Conservation (phyloP, 768 basidiomycete species). For the Dendrothele bispora region DNA sequence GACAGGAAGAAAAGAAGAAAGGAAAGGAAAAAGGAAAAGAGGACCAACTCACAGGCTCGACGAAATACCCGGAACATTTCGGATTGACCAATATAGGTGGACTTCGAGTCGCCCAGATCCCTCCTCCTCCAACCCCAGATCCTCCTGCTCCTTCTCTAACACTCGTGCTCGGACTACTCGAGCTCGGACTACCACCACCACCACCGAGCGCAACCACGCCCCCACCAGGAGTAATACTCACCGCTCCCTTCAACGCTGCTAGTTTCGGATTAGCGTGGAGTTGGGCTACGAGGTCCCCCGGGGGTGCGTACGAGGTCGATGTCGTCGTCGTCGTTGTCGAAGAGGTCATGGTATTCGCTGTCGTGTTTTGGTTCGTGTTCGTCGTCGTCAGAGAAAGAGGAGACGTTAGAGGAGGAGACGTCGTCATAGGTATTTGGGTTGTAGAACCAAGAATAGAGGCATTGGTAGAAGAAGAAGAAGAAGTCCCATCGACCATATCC, state of each 20-base stretch:
- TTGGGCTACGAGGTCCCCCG: slow-evolving; percentile 42
- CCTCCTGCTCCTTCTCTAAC: slow-evolving; percentile 20
- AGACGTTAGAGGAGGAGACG: neutral
- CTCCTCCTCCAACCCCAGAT: slow-evolving; percentile 37
- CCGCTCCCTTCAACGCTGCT: slow-evolving; percentile 32
- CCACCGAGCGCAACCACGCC: no score
- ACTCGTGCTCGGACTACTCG: slow-evolving; percentile 18
- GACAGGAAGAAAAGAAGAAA: neutral
- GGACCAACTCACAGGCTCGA: slow-evolving; percentile 86
- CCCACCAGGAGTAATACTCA: slow-evolving; percentile 11
- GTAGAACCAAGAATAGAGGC: neutral
- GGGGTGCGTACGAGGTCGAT: slow-evolving; percentile 31
- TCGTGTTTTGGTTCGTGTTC: slow-evolving; percentile 9
- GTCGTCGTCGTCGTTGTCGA: slow-evolving; percentile 13
- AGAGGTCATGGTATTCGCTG: slow-evolving; percentile 6
- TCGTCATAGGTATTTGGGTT: neutral
- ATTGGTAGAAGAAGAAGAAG: neutral
- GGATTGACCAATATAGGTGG: slow-evolving; percentile 73
- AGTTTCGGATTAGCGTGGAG: slow-evolving; percentile 43
- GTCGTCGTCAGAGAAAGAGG: neutral
- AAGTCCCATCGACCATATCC: neutral
- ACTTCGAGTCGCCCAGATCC: slow-evolving; percentile 47
- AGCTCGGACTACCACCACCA: no score
- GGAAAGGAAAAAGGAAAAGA: neutral
- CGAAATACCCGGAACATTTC: slow-evolving; percentile 94